Conservation (phyloP, 352 stramenopile species). For the Thalassiosira livingstoniorum region DNA sequence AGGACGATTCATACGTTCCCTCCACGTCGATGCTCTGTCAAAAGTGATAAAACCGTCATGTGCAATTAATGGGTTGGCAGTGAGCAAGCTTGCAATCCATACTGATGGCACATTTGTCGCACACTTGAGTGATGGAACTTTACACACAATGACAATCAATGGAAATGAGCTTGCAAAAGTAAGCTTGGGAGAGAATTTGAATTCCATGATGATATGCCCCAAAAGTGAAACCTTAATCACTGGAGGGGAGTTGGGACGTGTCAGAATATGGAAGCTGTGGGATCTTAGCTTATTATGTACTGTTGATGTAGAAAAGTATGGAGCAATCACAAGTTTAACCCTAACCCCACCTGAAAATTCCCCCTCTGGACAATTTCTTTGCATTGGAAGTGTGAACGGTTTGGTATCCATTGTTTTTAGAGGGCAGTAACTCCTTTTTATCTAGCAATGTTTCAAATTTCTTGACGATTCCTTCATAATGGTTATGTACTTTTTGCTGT, state of each 20-base stretch:
- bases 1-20: constrained; percentile 82
- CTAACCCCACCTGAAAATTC: constrained; percentile 63
- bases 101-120: constrained; percentile 74
- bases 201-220: constrained; percentile 80
- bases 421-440: background rate
- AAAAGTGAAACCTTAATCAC: constrained; percentile 81
- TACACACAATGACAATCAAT: constrained; percentile 82
- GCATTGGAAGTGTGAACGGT: constrained; percentile 82
- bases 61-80: constrained; percentile 45
- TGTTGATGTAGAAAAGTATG: constrained; percentile 81
- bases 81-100: constrained; percentile 70
- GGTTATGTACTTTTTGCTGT: no score
- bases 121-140: constrained; percentile 70
- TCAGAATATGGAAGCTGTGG: constrained; percentile 72
- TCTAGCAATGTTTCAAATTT: background rate
- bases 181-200: constrained; percentile 73
- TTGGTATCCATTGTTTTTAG: constrained; percentile 79
- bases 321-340: constrained; percentile 74
- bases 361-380: constrained; percentile 71
- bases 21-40: constrained; percentile 66
- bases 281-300: constrained; percentile 72
- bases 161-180: constrained; percentile 59
- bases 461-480: background rate
- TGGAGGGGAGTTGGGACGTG: constrained; percentile 71
- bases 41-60: constrained; percentile 60